A percentile compares a stretch with the other conserved stretches of the same genome.
These are phyloP conservation scores for Coemansia sp. DNA, from an alignment of 192 early-diverging fungal species.

Conservation along the genomic window DNA sequence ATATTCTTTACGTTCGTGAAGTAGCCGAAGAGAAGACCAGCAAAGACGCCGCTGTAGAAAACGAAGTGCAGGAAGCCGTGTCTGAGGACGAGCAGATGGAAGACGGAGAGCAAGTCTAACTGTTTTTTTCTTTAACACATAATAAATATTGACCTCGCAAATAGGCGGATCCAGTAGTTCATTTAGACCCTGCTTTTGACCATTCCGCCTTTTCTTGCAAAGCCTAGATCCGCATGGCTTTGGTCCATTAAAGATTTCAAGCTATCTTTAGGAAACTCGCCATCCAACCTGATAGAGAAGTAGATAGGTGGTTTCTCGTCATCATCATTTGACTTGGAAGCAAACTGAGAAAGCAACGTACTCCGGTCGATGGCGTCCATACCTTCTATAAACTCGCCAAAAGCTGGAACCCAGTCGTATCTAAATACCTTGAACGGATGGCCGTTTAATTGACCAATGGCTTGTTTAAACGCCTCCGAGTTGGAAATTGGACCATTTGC, in stretches of 20 bases:
- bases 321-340: too few species aligned
- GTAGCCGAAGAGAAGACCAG: conserved; percentile 43
- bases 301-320: not conserved
- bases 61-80: not conserved
- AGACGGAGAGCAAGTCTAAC: conserved; percentile 37
- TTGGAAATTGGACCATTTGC: not conserved
- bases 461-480: not conserved
- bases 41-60: conserved; percentile 1
- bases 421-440: not conserved
- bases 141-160: conserved; percentile 6
- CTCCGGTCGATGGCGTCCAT: too few species aligned
- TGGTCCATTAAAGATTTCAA: not conserved
- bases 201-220: not conserved
- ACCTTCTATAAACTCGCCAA: too few species aligned
- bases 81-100: conserved; percentile 56
- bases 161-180: not conserved
- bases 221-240: not conserved
- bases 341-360: too few species aligned
- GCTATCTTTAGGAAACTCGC: not conserved
- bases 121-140: not conserved
- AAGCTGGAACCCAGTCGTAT: too few species aligned
- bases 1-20: conserved; percentile 79
- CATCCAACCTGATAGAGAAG: not conserved
- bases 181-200: not conserved
- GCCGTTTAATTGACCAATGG: not conserved